A percentile compares a stretch with the other conserved stretches of the same genome.
These are phyloP conservation scores for Colletotrichum echinochloae DNA, from an alignment of 2,329 filamentous ascomycete genomes.

Conservation along the genomic window DNA sequence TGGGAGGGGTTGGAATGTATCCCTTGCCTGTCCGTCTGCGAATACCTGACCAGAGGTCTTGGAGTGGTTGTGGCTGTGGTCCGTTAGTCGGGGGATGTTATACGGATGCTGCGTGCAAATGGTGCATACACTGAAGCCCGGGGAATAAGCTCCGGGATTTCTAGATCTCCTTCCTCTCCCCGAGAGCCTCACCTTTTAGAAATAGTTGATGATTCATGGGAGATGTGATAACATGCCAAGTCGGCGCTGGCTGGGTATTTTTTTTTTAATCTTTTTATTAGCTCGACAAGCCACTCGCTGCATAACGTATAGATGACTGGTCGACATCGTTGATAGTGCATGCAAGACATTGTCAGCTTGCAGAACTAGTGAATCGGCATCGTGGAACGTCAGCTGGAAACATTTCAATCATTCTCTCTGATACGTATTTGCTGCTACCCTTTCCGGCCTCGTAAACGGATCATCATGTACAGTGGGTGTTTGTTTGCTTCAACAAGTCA, in stretches of 20 bases:
- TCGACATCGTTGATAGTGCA: neutral
- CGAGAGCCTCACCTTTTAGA: too few relatives aligned
- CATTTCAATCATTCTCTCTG: neutral
- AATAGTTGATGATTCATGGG: neutral
- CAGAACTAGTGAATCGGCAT: neutral
- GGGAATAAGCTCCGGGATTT: neutral
- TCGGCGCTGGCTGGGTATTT: neutral
- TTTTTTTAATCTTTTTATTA: too few relatives aligned
- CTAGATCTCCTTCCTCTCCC: too few relatives aligned
- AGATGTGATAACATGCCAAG: neutral
- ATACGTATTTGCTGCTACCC: neutral
- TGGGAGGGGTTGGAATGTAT: neutral
- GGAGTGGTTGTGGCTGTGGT: neutral
- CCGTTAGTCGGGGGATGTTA: neutral
- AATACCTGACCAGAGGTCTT: conserved; percentile 1
- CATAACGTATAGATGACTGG: neutral
- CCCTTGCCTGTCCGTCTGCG: too few relatives aligned
- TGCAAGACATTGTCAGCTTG: neutral
- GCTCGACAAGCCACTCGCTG: neutral
- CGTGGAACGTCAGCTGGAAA: neutral
- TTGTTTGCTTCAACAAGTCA: conserved; percentile 3
- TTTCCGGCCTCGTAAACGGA: neutral
- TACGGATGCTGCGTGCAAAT: neutral
- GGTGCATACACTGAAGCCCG: too few relatives aligned
- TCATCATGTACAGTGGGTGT: neutral